Conservation (phyloP, 1,284 basidiomycete genomes). For the Rhizoctonia solani region DNA sequence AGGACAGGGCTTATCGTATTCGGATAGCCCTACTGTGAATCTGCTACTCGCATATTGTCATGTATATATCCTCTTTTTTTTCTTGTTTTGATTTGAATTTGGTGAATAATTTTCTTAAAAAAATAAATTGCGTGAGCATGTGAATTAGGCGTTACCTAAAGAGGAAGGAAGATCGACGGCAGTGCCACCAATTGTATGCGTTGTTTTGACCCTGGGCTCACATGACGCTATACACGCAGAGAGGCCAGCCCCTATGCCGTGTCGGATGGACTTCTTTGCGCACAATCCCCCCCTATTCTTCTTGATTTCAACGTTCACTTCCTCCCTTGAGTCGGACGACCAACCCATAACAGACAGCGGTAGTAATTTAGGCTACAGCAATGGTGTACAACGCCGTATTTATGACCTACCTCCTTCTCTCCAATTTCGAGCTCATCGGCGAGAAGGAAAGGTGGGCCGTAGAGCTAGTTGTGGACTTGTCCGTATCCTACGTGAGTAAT, state of each 20-base stretch:
- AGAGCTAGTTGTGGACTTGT: constrained; percentile 19
- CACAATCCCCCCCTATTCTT: too few relatives aligned
- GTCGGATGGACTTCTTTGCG: background rate
- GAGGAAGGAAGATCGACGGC: constrained; percentile 18
- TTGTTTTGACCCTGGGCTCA: background rate
- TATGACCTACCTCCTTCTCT: constrained; percentile 23
- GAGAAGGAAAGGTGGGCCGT: constrained; percentile 25
- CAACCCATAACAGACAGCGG: too few relatives aligned
- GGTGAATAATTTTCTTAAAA: constrained; percentile 9
- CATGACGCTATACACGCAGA: background rate
- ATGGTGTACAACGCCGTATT: constrained; percentile 32
- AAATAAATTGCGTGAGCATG: background rate
- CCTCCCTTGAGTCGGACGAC: too few relatives aligned
- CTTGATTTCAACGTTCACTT: too few relatives aligned
- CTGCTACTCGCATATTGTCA: background rate
- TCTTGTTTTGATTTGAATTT: background rate
- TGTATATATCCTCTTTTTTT: constrained; percentile 20
- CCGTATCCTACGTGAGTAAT: constrained; percentile 9
- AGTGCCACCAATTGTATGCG: background rate
- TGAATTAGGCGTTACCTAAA: background rate
- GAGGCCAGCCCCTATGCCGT: background rate
- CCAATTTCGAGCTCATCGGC: constrained; percentile 1
- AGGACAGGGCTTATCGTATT: constrained; percentile 2
- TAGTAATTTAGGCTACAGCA: background rate
- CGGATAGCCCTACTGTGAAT: background rate